Evolutionary conservation across 441 rosid genomes (phyloP).

Genomic region (Eruca vesicaria): DNA sequence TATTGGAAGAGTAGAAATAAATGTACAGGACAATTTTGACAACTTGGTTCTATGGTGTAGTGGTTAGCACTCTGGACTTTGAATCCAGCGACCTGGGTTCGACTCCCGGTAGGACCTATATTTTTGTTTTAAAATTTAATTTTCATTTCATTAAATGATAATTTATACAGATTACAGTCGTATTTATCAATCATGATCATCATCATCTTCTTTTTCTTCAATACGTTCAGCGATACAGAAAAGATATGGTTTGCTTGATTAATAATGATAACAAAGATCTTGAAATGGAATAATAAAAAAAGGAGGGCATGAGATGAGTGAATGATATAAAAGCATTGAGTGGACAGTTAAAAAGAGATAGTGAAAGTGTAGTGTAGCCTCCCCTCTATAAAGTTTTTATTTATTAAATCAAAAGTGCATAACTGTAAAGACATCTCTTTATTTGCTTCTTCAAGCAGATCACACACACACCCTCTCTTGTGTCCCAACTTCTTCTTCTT

Average conservation of each 20-base stretch:
- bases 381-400: conserved; percentile 19
- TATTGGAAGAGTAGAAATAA: too few species aligned
- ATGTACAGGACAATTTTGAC: neutral
- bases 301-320: conserved; percentile 2
- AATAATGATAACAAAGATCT: neutral
- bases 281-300: neutral
- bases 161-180: neutral
- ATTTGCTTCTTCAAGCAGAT: conserved; percentile 20
- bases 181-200: neutral
- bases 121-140: neutral
- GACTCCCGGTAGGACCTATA: conserved; percentile 67
- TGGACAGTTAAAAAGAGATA: conserved; percentile 32
- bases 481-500: conserved; percentile 4
- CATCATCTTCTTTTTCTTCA: neutral
- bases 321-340: conserved; percentile 25
- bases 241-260: neutral
- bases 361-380: conserved; percentile 4
- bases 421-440: conserved; percentile 30
- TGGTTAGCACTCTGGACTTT: conserved; percentile 99
- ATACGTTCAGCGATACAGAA: neutral
- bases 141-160: neutral
- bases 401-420: neutral
- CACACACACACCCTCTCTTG: conserved; percentile 9
- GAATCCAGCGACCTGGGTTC: conserved; percentile 99
- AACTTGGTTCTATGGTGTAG: conserved; percentile 79